Base-by-base conservation (phyloP, 2,329 filamentous ascomycete genomes). In the Beauveria caledonica region DNA sequence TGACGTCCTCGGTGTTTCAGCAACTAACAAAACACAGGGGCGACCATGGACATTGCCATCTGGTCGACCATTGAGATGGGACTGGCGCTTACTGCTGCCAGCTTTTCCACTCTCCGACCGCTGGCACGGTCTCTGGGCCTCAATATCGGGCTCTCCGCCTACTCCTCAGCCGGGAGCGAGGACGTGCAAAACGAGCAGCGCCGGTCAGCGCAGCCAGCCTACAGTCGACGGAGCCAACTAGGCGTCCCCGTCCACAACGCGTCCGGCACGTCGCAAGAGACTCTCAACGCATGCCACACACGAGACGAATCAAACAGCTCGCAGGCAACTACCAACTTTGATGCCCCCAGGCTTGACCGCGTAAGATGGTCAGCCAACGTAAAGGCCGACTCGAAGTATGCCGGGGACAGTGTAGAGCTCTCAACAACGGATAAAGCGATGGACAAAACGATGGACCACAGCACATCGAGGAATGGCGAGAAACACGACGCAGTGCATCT, bases 41-140 rank as follows among this genome's bases (percentile, higher is more conserved):
- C 70, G n/a, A 76, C 75, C 0, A 59, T 69, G 23, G 70, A 74
- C 55, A 71, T 78, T 48, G 75, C 75, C 33, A 75, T 79, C 64
- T 79, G 76, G 76, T 78, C 77, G 1, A 75, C 73, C 0, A 66
- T 75, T 11, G 78, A 80, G 48, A 69, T 76, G 39, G 74, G 73
- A 3, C 66, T 80, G 1, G 75, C 75, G 56, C 76, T 80, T 62
- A 74, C 73, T 1, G 78, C 77, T 1, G 75, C 74, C 27, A 73
- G 73, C 23, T 69, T 75, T 2, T 73, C 76, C 2, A 78, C 77
- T 0, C 66, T 79, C 0, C 73, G 75, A 0, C 78, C 77, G 0
- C 67, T 80, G 5, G 60, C 55, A 36, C 40, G 60, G 13, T 50
- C 44, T 15, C 44, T 59, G 7, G 55, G 55, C 42, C 33, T 58